Evolutionary conservation across 257 asterid species (phyloP).

Genomic region (Ophiorrhiza pumila): DNA sequence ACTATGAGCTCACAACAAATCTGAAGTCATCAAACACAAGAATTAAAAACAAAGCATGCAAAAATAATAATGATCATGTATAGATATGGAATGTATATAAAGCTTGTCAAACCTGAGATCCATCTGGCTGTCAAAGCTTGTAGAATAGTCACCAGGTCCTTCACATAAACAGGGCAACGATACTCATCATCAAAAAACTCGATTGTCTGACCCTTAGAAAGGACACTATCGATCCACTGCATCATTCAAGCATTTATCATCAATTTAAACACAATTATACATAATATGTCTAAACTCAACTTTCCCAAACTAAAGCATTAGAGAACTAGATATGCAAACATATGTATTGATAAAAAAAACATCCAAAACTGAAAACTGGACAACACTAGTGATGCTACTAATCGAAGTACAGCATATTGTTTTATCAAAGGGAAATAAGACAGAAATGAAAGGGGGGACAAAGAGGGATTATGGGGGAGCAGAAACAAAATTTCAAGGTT

Average conservation of each 20-base stretch:
- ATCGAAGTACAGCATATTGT: not conserved
- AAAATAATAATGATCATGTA: not conserved
- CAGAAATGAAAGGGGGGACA: not conserved
- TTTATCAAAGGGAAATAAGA: not conserved
- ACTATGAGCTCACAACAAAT: not conserved
- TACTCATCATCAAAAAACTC: conserved; percentile 81
- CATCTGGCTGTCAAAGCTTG: conserved; percentile 44
- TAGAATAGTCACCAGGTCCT: conserved; percentile 64
- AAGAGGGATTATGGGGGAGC: not conserved
- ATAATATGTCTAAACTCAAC: too few species aligned
- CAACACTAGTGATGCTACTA: not conserved
- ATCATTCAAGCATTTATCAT: conserved; percentile 19
- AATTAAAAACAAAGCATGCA: not conserved
- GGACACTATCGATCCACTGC: conserved; percentile 92
- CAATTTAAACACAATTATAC: too few species aligned
- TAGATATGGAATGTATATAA: not conserved
- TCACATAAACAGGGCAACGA: conserved; percentile 91
- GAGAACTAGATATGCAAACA: not conserved
- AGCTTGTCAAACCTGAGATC: conserved; percentile 68
- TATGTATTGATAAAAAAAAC: not conserved
- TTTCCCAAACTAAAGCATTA: not conserved
- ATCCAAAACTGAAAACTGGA: not conserved
- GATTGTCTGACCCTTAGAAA: conserved; percentile 62
- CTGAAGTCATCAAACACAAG: not conserved
- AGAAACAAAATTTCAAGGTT: not conserved